Percentiles rank a stretch among this genome's conserved stretches.
Evolutionary conservation across 2,329 filamentous ascomycete genomes (phyloP).

Genomic region (Ploettnerulaceae sp.): DNA sequence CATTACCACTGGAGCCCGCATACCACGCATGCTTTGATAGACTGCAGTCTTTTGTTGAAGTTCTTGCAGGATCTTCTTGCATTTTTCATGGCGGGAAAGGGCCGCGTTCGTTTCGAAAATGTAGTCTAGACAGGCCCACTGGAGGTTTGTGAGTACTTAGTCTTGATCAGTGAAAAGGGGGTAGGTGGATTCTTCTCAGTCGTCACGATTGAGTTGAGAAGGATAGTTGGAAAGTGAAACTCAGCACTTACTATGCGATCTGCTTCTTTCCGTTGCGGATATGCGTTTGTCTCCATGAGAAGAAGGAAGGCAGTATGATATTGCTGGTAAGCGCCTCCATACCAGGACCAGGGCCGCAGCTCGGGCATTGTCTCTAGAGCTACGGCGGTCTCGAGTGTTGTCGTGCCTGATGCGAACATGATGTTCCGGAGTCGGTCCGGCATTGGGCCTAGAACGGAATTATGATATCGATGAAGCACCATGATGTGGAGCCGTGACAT

Average conservation of each 20-base stretch:
- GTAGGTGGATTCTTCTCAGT: no score
- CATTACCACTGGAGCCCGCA: conserved; percentile 44
- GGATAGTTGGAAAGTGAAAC: background rate
- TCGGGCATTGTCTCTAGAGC: conserved; percentile 48
- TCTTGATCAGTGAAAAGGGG: no score
- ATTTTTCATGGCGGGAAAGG: conserved; percentile 52
- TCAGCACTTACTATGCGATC: conserved; percentile 46
- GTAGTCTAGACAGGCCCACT: conserved; percentile 45
- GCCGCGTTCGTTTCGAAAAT: conserved; percentile 58
- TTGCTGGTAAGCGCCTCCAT: conserved; percentile 65
- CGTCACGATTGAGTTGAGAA: background rate
- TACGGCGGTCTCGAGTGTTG: conserved; percentile 50
- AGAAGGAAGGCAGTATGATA: conserved; percentile 67
- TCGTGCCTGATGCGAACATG: conserved; percentile 55
- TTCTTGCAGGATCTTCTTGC: conserved; percentile 55
- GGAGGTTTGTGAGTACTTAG: background rate
- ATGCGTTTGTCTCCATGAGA: conserved; percentile 58
- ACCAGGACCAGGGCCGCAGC: conserved; percentile 63
- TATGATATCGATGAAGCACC: conserved; percentile 63
- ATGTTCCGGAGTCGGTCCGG: conserved; percentile 60
- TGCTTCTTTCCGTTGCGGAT: conserved; percentile 43
- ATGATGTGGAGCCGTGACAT: conserved; percentile 60
- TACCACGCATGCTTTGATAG: conserved; percentile 55
- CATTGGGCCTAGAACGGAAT: conserved; percentile 38
- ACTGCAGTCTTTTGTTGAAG: conserved; percentile 55